Percentiles rank a stretch among this genome's conserved stretches.
Evolutionary conservation across 2,329 filamentous ascomycete species (phyloP).

Genomic region (Claviceps humidiphila): DNA sequence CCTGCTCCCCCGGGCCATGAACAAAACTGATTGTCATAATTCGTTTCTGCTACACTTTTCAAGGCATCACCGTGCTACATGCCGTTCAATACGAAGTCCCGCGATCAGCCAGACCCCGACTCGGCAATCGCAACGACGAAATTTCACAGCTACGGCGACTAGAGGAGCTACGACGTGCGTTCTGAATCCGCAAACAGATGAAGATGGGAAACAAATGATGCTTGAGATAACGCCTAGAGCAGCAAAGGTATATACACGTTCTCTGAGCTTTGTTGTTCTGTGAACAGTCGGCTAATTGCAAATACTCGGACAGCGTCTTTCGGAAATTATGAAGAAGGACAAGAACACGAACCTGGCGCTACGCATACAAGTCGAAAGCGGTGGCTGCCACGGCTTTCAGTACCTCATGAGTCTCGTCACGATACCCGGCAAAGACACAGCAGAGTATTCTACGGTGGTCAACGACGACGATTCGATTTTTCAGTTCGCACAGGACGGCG

Average conservation of each 20-base stretch:
- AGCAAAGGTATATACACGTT: slow-evolving; percentile 43
- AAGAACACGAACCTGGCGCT: slow-evolving; percentile 68
- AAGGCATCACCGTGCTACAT: background rate
- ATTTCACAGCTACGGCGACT: slow-evolving; percentile 25
- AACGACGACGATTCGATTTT: slow-evolving; percentile 82
- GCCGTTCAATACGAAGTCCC: background rate
- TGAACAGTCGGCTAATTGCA: background rate
- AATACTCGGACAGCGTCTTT: slow-evolving; percentile 43
- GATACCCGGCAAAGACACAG: slow-evolving; percentile 29
- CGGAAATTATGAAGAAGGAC: slow-evolving; percentile 61
- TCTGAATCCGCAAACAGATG: slow-evolving; percentile 64
- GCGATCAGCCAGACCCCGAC: background rate
- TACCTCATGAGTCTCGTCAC: slow-evolving; percentile 83
- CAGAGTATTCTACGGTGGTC: slow-evolving; percentile 22
- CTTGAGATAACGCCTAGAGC: slow-evolving; percentile 77
- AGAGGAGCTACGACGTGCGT: slow-evolving; percentile 34
- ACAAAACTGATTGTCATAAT: background rate
- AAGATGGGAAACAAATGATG: slow-evolving; percentile 71
- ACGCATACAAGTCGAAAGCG: slow-evolving; percentile 84
- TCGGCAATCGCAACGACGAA: slow-evolving; percentile 7
- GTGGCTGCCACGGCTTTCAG: slow-evolving; percentile 95
- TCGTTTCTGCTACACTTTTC: background rate
- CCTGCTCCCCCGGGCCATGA: slow-evolving; percentile 22
- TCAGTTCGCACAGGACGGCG: slow-evolving; percentile 46
- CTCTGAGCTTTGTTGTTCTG: background rate